Evolutionary conservation across 495 filamentous ascomycete species (phyloP), one percentile per base, ranked within the genome.

Genomic region (Lophiostoma macrostomum): DNA sequence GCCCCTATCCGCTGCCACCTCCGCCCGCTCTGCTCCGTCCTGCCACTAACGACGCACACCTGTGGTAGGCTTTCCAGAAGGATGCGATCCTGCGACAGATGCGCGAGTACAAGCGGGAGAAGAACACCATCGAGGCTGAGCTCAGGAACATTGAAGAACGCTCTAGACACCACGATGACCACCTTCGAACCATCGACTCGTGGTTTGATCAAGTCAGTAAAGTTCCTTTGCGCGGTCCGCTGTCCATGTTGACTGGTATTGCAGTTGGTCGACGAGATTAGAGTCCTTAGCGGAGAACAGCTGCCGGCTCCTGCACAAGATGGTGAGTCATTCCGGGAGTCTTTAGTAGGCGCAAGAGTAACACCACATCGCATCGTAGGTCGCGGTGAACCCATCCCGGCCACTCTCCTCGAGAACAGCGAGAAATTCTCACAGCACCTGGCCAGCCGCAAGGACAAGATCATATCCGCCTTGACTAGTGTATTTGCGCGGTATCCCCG

Each of bases 21-120:
- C 58, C 50, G 53, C 42, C 47, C 53, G 60, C 63, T 57, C 19
- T 38, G 41, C 41, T 12, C 35, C 19, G 30, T 16, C 22, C 20
- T 32, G 13, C 34, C 31, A 40, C 49, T 57, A 52, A 56, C 32
- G 20, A 49, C 25, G 34, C n/a, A 14, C 5, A 51, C 20, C 22
- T 11, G n/a, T n/a, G 54, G 68, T 67, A 98, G 93, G 82, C 85
- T 60, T 96, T 88, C 65, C 90, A 95, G 74, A 98, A 98, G 70
- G 93, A 96, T 77, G 93, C 93, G 51, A 96, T 98, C 65, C 84
- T 87, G 66, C 88, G 93, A 24, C 91, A 96, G 66, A 96, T 98
- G 91, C 84, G 86, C 61, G 94, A 97, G 68, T 96, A 90, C 67
- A 96, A 95, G 70, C 80, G 94, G 39, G 89, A 96, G 64, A 88